Evolutionary conservation across 768 basidiomycete genomes (phyloP), one percentile per base, ranked within the genome.

Genomic region (Kwoniella sp.): DNA sequence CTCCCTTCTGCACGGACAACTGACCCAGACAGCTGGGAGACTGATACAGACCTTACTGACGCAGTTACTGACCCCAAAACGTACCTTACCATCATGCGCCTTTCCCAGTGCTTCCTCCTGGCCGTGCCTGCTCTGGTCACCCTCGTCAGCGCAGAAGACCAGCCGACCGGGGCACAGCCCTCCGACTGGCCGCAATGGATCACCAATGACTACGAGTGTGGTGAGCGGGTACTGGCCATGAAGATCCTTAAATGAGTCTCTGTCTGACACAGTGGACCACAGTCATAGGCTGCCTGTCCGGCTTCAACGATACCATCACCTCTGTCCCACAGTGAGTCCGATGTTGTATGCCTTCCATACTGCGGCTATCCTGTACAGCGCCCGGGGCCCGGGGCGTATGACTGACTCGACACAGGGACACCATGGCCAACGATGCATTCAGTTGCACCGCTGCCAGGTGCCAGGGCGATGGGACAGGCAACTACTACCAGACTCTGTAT

Each of bases 151-250:
- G 52, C 52, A 8, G 45, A 46, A 46, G 45, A 54, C 25, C 14
- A 34, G n/a, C n/a, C n/a, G 8, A 14, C 14, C 15, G 22, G 12
- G 10, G 39, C 12, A 22, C 38, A 29, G 11, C 27, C 26, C 3
- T 27, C 6, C 7, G 31, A 34, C 23, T 23, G 27, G 19, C 57
- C 57, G 5, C 44, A 58, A 0, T 58, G 57, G 57, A 40, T 58
- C 50, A 53, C 57, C 3, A 58, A 58, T 23, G 57, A 58, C 42
- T 58, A 58, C 31, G 32, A 58, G 11, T 58, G 57, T 45, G 57
- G 57, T 58, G 19, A 44, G 55, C 46, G 15, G 19, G 31, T n/a
- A 28, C 25, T 29, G 26, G 19, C 4, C 31, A 31, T 23, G 26
- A 11, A 8, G 25, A 29, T 8, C 20, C 36, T 49, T 22, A 46